Conservation (phyloP, 2,329 filamentous ascomycete genomes). For the Trichoderma pleuroti region DNA sequence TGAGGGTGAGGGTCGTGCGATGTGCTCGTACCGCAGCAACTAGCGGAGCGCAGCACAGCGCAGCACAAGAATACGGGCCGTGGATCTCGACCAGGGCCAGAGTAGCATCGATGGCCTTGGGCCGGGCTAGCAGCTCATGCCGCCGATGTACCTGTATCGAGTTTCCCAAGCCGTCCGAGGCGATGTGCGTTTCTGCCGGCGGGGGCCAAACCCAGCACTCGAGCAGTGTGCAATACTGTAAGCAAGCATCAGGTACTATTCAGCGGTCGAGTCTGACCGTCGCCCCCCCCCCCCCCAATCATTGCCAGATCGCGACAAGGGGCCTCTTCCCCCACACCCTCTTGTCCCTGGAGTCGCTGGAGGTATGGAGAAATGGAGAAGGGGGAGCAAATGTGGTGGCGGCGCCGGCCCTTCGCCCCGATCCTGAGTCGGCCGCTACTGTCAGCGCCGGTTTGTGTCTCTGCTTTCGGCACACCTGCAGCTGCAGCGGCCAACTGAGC, state of each 20-base stretch:
- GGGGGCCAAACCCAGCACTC: neutral
- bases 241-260: too few relatives aligned
- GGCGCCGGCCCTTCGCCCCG: neutral
- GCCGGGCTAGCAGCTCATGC: neutral
- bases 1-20: neutral
- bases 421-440: constrained; percentile 5
- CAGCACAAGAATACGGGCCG: neutral
- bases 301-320: neutral
- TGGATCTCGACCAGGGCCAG: neutral
- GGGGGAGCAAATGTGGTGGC: neutral
- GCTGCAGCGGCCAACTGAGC: neutral
- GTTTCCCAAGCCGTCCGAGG: neutral
- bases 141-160: neutral
- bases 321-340: neutral
- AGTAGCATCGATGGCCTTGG: neutral
- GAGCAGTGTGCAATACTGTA: neutral
- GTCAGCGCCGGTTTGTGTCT: constrained; percentile 1
- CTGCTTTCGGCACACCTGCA: neutral
- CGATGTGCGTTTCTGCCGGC: neutral
- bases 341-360: neutral
- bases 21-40: neutral
- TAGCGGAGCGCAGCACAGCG: neutral
- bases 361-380: neutral
- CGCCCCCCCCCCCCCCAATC: neutral
- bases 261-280: neutral